These are phyloP conservation scores for Aspergillus mulundensis DNA, from an alignment of 495 filamentous ascomycete species.

Conservation along the genomic window DNA sequence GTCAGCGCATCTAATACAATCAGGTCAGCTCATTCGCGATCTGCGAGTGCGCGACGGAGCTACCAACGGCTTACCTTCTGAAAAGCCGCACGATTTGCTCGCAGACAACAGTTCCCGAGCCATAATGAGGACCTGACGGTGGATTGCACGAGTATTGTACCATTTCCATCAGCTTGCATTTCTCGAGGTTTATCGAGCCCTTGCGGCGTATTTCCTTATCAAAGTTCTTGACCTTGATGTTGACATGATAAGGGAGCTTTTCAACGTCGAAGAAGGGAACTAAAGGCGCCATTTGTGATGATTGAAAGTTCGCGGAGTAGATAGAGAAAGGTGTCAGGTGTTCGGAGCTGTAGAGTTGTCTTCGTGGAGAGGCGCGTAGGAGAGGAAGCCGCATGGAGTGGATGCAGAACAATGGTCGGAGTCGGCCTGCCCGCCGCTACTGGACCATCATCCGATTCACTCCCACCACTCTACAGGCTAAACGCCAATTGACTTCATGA, in stretches of 20 bases:
- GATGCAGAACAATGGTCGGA: not conserved
- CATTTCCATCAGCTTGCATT: slow-evolving; percentile 72
- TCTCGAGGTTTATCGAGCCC: slow-evolving; percentile 52
- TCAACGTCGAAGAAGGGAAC: slow-evolving; percentile 38
- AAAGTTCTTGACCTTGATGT: slow-evolving; percentile 39
- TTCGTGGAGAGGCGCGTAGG: not conserved
- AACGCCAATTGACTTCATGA: not conserved
- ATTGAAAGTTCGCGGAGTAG: not conserved
- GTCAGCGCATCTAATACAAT: slow-evolving; percentile 59
- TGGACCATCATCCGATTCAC: not conserved
- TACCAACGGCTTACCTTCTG: slow-evolving; percentile 57
- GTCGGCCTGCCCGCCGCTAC: not conserved
- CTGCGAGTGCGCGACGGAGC: not conserved
- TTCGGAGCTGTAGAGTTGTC: not conserved
- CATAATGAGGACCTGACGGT: slow-evolving; percentile 49
- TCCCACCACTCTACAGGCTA: not conserved
- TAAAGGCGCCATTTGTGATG: slow-evolving; percentile 37
- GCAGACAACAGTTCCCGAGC: slow-evolving; percentile 60
- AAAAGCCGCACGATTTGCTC: slow-evolving; percentile 73
- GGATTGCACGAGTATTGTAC: slow-evolving; percentile 76
- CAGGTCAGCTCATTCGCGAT: not conserved
- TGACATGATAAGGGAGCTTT: slow-evolving; percentile 39
- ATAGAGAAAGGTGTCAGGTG: not conserved
- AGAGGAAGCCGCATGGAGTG: not conserved
- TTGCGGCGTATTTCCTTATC: slow-evolving; percentile 42